Conservation (phyloP, 2,329 filamentous ascomycete species). For the Apiospora marii region DNA sequence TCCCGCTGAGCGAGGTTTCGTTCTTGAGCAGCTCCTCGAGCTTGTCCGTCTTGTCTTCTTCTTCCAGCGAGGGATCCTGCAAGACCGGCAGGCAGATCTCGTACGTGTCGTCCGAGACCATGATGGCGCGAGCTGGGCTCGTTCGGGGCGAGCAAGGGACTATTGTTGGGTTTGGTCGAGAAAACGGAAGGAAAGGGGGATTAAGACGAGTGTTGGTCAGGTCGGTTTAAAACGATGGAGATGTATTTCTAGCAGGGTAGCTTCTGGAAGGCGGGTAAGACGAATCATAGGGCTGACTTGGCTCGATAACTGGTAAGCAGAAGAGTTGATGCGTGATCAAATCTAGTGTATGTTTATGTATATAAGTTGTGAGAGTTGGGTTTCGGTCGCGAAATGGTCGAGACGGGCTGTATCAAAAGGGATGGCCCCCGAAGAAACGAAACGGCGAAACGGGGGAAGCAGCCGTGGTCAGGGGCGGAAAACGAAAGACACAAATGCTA, state of each 20-base stretch:
- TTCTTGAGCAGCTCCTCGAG: conserved; percentile 85
- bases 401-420: conserved; percentile 13
- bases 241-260: conserved; percentile 28
- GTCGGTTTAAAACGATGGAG: conserved; percentile 29
- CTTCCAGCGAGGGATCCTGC: conserved; percentile 81
- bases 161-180: conserved; percentile 6
- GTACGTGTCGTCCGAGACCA: conserved; percentile 94
- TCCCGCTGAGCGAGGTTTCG: conserved; percentile 77
- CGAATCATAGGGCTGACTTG: conserved; percentile 30
- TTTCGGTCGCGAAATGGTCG: conserved; percentile 10
- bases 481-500: conserved; percentile 20
- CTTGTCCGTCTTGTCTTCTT: conserved; percentile 94
- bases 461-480: conserved; percentile 23
- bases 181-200: background rate
- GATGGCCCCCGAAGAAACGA: conserved; percentile 16
- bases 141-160: conserved; percentile 25
- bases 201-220: conserved; percentile 24
- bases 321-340: conserved; percentile 5
- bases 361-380: conserved; percentile 22
- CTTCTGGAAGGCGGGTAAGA: conserved; percentile 26
- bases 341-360: conserved; percentile 12
- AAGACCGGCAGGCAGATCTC: conserved; percentile 90
- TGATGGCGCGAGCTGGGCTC: conserved; percentile 47
- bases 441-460: conserved; percentile 17
- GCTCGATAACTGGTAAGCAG: conserved; percentile 22